phyloP scores from a whole-genome alignment of 1,284 basidiomycete genomes.

The Paramarasmius palmivorus region DNA sequence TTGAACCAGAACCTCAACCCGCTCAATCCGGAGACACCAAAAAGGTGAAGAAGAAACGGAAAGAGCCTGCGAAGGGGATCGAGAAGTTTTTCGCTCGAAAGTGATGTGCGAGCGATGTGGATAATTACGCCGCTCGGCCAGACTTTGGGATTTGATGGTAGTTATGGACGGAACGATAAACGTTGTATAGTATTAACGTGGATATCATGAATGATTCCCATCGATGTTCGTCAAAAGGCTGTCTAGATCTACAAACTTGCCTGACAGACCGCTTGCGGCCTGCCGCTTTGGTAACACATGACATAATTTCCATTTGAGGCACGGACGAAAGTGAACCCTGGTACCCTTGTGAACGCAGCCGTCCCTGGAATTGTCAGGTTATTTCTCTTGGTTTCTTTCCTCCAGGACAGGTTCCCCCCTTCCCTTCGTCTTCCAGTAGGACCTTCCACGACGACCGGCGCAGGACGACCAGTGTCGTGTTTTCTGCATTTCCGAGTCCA shows the following conservation, averaged over 20 bases:
- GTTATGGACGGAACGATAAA: not conserved
- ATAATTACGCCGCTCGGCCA: not conserved
- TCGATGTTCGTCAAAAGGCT: no score
- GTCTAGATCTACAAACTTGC: no score
- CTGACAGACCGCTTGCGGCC: no score
- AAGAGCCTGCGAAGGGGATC: slow-evolving; percentile 56
- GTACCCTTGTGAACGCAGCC: slow-evolving; percentile 2
- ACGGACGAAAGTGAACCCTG: not conserved
- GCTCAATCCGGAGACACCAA: slow-evolving; percentile 6
- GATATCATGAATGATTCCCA: no score
- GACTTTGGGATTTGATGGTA: slow-evolving; percentile 4
- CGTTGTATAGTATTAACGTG: no score
- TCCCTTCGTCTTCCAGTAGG: slow-evolving; percentile 33
- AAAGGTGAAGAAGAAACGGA: slow-evolving; percentile 43
- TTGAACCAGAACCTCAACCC: slow-evolving; percentile 19
- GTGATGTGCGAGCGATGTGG: not conserved
- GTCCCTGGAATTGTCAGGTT: no score
- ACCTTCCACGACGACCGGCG: slow-evolving; percentile 22
- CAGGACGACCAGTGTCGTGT: slow-evolving; percentile 22
- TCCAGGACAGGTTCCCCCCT: slow-evolving; percentile 41
- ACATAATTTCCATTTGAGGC: no score
- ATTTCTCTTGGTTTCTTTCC: slow-evolving; percentile 20
- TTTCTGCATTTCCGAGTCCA: slow-evolving; percentile 2
- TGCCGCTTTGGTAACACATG: no score
- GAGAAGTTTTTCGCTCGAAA: slow-evolving; percentile 69